A percentile compares a stretch with the other conserved stretches of the same genome.
These are phyloP conservation scores for Sequoia sempervirens DNA, from an alignment of 75 land plant species.

Conservation along the genomic window DNA sequence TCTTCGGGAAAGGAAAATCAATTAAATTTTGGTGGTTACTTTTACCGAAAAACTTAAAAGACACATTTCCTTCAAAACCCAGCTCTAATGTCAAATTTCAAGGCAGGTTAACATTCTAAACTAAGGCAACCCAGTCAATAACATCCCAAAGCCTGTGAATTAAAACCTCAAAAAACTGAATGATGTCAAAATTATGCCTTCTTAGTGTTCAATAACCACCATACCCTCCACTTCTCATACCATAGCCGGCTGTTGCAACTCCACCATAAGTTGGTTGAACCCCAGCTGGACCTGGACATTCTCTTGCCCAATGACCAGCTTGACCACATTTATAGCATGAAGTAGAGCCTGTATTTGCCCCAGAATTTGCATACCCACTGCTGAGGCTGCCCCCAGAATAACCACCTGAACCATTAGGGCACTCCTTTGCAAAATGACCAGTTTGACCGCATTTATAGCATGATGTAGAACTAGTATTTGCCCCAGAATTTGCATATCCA, in stretches of 20 bases:
- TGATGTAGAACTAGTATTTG: background rate
- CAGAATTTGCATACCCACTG: slow-evolving; percentile 8
- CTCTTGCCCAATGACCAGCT: slow-evolving; percentile 50
- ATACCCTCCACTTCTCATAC: background rate
- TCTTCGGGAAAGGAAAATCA: background rate
- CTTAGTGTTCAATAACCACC: background rate
- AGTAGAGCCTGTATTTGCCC: background rate
- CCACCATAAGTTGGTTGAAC: slow-evolving; percentile 12
- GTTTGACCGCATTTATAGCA: slow-evolving; percentile 36
- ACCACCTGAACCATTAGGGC: slow-evolving; percentile 17
- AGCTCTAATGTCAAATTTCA: background rate
- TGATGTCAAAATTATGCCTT: background rate
- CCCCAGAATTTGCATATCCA: background rate
- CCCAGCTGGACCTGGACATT: slow-evolving; percentile 22
- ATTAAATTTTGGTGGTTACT: background rate
- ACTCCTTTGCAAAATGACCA: slow-evolving; percentile 44
- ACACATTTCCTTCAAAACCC: background rate
- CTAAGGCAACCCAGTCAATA: background rate
- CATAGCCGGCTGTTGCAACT: background rate
- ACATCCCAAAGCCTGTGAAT: background rate
- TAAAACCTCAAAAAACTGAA: background rate
- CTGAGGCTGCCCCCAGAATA: slow-evolving; percentile 14
- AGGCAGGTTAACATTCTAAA: background rate
- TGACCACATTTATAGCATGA: slow-evolving; percentile 50
- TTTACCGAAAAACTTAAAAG: background rate